These are phyloP conservation scores for Boehmeria nivea DNA, from an alignment of 306 rosid genomes.

Conservation along the genomic window DNA sequence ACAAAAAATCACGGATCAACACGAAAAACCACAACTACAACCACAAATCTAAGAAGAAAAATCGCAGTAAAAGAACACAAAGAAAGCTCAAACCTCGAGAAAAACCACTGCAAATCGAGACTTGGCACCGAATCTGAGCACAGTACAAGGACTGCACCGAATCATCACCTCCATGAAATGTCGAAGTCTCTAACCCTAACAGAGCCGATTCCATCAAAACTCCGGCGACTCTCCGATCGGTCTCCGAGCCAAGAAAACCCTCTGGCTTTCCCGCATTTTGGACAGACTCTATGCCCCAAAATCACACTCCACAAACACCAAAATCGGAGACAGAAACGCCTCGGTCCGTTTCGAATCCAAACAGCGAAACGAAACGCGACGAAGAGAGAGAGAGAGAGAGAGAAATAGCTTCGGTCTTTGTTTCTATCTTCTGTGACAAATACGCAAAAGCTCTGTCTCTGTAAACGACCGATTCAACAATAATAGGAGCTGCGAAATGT, in stretches of 20 bases:
- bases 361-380: too few relatives aligned
- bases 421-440: constrained; percentile 22
- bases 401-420: constrained; percentile 1
- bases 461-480: constrained; percentile 28
- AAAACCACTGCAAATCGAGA: constrained; percentile 39
- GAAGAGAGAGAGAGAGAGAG: constrained; percentile 7
- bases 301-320: neutral
- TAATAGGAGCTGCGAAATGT: too few relatives aligned
- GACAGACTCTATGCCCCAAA: neutral
- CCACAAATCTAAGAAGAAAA: constrained; percentile 22
- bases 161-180: constrained; percentile 58
- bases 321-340: constrained; percentile 3
- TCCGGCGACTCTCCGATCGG: constrained; percentile 56
- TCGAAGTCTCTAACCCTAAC: constrained; percentile 23
- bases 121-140: constrained; percentile 44
- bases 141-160: constrained; percentile 40
- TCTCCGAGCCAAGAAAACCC: constrained; percentile 32
- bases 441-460: constrained; percentile 6
- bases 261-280: constrained; percentile 47
- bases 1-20: constrained; percentile 3
- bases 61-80: neutral
- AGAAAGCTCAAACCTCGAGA: constrained; percentile 54
- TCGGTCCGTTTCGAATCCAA: constrained; percentile 17
- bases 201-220: constrained; percentile 67
- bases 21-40: too few relatives aligned